phyloP scores from a whole-genome alignment of 2,329 filamentous ascomycete genomes.

The Tolypocladium pustulatum region DNA sequence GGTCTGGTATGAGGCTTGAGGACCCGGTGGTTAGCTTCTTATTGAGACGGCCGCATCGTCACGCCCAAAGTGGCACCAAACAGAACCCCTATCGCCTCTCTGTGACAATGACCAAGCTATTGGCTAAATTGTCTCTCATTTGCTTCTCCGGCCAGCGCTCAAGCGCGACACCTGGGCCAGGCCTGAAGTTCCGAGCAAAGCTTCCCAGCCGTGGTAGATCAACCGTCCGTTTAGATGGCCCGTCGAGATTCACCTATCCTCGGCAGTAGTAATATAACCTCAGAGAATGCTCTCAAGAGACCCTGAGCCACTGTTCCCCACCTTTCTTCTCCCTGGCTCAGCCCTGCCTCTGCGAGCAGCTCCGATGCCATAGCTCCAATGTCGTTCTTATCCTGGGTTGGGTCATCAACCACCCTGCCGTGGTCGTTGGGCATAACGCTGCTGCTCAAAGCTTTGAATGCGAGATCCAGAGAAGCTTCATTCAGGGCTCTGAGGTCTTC shows the following conservation, averaged over 20 bases:
- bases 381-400: constrained; percentile 10
- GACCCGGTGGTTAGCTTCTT: background rate
- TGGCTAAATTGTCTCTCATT: too few species aligned
- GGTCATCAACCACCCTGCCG: background rate
- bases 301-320: constrained; percentile 21
- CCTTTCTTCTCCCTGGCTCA: constrained; percentile 11
- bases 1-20: background rate
- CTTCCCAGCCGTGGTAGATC: background rate
- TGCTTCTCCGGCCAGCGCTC: background rate
- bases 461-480: constrained; percentile 11
- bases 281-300: constrained; percentile 15
- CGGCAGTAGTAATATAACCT: constrained; percentile 11
- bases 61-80: background rate
- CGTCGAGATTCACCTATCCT: constrained; percentile 1
- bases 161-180: background rate
- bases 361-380: constrained; percentile 22
- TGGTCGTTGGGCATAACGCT: constrained; percentile 15
- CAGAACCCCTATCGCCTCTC: background rate
- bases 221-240: background rate
- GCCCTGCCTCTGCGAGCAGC: constrained; percentile 16
- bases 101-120: background rate
- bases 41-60: background rate
- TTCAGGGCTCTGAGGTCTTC: constrained; percentile 18
- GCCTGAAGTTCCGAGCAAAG: background rate
- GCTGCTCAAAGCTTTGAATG: constrained; percentile 13